Conservation (phyloP, 768 basidiomycete genomes). For the Pleurotus ostreatus region DNA sequence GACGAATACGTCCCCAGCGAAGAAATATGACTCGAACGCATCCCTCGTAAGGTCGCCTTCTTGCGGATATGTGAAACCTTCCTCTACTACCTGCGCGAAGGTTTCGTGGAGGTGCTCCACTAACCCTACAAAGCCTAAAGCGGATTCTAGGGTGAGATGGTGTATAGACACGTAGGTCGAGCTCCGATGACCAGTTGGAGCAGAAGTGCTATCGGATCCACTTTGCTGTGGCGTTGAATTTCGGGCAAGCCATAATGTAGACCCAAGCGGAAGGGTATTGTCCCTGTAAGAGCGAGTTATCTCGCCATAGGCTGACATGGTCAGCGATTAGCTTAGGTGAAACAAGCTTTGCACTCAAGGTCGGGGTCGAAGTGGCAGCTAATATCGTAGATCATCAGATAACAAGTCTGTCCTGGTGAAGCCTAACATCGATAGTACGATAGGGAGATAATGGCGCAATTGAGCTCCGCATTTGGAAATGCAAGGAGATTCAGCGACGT, state of each 20-base stretch:
- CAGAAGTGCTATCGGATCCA: neutral
- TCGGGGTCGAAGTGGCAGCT: neutral
- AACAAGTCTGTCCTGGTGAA: neutral
- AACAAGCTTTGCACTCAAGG: neutral
- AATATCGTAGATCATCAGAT: conserved; percentile 1
- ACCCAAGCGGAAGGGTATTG: neutral
- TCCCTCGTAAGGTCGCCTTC: conserved; percentile 51
- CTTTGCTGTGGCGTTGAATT: neutral
- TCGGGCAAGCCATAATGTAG: conserved; percentile 9
- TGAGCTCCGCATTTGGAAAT: neutral
- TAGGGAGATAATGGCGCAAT: neutral
- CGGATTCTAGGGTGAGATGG: conserved; percentile 43
- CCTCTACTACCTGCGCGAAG: conserved; percentile 73
- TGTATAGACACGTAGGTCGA: conserved; percentile 38
- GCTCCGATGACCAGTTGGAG: neutral
- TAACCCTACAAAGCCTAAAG: conserved; percentile 42
- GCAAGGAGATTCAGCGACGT: neutral
- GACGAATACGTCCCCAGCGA: conserved; percentile 71
- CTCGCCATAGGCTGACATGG: conserved; percentile 12
- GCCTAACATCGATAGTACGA: neutral
- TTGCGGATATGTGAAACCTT: conserved; percentile 84
- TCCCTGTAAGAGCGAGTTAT: conserved; percentile 1
- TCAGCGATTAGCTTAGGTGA: neutral
- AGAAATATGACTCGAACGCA: conserved; percentile 73
- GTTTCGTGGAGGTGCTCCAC: conserved; percentile 52